Percentiles rank a stretch among this genome's conserved stretches.
Conservation (phyloP, 768 basidiomycete species). For the Epithele typhae region DNA sequence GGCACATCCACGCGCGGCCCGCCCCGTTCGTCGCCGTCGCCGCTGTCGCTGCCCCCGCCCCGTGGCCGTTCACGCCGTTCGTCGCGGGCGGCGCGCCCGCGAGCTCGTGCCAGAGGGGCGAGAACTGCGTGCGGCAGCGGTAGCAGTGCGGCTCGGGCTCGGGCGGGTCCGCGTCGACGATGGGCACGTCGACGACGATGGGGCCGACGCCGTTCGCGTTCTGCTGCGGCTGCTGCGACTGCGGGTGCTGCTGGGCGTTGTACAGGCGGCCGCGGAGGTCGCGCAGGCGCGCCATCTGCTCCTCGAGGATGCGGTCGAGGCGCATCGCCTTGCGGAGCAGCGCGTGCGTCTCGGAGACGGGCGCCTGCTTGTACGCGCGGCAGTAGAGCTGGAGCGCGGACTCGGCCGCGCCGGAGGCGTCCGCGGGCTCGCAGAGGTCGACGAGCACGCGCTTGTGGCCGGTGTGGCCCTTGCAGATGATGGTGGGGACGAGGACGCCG, state of each 20-base stretch:
- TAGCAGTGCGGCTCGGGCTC: slow-evolving; percentile 42
- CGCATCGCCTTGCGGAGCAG: slow-evolving; percentile 86
- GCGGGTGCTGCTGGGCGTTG: neutral
- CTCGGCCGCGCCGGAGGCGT: slow-evolving; percentile 78
- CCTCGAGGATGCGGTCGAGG: slow-evolving; percentile 66
- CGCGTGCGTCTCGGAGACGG: slow-evolving; percentile 68
- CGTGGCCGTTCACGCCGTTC: neutral
- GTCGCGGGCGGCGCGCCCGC: neutral
- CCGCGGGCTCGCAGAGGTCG: slow-evolving; percentile 82
- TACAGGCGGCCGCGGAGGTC: slow-evolving; percentile 4
- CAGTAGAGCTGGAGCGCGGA: slow-evolving; percentile 89
- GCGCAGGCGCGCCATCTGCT: slow-evolving; percentile 7
- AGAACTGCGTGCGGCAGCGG: slow-evolving; percentile 63
- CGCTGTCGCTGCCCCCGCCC: neutral
- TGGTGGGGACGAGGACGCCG: slow-evolving; percentile 73
- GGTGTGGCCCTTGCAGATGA: slow-evolving; percentile 75
- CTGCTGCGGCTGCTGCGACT: slow-evolving; percentile 4
- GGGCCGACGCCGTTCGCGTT: neutral
- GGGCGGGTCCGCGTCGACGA: neutral
- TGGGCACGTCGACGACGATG: too few species aligned
- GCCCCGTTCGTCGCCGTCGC: too few species aligned
- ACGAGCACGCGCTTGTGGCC: slow-evolving; percentile 63
- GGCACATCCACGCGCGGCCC: slow-evolving; percentile 33
- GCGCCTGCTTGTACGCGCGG: slow-evolving; percentile 78
- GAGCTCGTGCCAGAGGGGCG: slow-evolving; percentile 64